A percentile compares a stretch with the other conserved stretches of the same genome.
Conservation (phyloP, 768 basidiomycete genomes). For the Serpula lacrymans region DNA sequence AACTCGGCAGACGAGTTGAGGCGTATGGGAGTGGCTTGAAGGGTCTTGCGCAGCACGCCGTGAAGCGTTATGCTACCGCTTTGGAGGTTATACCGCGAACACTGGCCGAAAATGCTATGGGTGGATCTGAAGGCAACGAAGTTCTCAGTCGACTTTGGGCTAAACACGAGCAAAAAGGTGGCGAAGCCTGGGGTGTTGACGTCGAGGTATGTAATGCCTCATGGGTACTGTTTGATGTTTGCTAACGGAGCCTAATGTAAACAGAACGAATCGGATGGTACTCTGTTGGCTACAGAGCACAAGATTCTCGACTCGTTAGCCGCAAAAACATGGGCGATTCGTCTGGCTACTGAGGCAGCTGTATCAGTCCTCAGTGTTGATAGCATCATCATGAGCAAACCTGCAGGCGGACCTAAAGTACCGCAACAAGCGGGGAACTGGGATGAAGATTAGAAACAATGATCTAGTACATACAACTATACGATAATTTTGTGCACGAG, state of each 20-base stretch:
- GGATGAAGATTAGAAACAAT: constrained; percentile 61
- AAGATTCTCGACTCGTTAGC: constrained; percentile 85
- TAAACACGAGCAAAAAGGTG: constrained; percentile 76
- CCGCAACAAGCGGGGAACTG: constrained; percentile 86
- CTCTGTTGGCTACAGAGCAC: constrained; percentile 56
- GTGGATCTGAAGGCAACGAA: constrained; percentile 89
- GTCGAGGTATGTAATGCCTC: constrained; percentile 61
- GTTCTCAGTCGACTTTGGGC: constrained; percentile 87
- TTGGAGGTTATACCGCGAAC: constrained; percentile 92
- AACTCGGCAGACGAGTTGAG: constrained; percentile 83
- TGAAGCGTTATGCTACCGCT: constrained; percentile 84
- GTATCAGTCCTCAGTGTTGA: constrained; percentile 91
- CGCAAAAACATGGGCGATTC: constrained; percentile 87
- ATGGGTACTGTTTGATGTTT: background rate
- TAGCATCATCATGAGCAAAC: constrained; percentile 96
- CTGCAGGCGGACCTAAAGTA: constrained; percentile 84
- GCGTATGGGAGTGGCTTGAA: constrained; percentile 83
- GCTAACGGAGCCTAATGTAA: constrained; percentile 5
- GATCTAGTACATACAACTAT: constrained; percentile 18
- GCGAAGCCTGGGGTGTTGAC: constrained; percentile 81
- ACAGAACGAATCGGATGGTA: constrained; percentile 78
- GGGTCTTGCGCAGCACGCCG: constrained; percentile 91
- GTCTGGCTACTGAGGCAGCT: constrained; percentile 89
- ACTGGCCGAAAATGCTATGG: constrained; percentile 92
- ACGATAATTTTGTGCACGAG: constrained; percentile 21